Conservation (phyloP, 192 early-diverging fungal species). For the Entomortierella chlamydospora region DNA sequence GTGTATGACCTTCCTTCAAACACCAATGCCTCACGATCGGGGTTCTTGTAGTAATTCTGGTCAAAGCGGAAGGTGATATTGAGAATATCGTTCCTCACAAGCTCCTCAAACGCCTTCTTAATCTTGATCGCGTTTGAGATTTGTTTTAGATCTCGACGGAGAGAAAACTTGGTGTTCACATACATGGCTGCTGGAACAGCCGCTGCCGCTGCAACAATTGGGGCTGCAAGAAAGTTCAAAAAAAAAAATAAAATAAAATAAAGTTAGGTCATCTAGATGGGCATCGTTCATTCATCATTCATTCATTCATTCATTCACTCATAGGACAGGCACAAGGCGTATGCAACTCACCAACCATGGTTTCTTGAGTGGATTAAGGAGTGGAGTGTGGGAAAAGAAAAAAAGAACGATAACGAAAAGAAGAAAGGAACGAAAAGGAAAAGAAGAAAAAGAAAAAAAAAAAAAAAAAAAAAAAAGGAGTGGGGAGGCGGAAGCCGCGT, state of each 20-base stretch:
- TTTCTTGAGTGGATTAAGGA: neutral
- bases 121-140: constrained; percentile 23
- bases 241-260: neutral
- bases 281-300: too few relatives aligned
- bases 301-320: too few relatives aligned
- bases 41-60: constrained; percentile 45
- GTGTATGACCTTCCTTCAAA: constrained; percentile 63
- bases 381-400: too few relatives aligned
- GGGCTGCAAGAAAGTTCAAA: constrained; percentile 5
- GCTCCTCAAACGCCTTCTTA: constrained; percentile 24
- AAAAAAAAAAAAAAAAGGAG: neutral
- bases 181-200: constrained; percentile 60
- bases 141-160: constrained; percentile 50
- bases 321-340: too few relatives aligned
- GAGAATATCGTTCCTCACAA: constrained; percentile 48
- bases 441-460: constrained; percentile 1
- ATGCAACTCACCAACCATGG: constrained; percentile 23
- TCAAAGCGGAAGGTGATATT: constrained; percentile 59
- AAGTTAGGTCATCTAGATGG: too few relatives aligned
- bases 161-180: constrained; percentile 51
- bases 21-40: constrained; percentile 53
- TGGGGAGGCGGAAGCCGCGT: neutral
- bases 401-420: neutral
- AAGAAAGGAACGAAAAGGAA: neutral
- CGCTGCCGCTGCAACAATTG: constrained; percentile 47